Percentiles rank a stretch among this genome's conserved stretches.
Evolutionary conservation across 352 stramenopile genomes (phyloP).

Genomic region (Pythium apleroticum): DNA sequence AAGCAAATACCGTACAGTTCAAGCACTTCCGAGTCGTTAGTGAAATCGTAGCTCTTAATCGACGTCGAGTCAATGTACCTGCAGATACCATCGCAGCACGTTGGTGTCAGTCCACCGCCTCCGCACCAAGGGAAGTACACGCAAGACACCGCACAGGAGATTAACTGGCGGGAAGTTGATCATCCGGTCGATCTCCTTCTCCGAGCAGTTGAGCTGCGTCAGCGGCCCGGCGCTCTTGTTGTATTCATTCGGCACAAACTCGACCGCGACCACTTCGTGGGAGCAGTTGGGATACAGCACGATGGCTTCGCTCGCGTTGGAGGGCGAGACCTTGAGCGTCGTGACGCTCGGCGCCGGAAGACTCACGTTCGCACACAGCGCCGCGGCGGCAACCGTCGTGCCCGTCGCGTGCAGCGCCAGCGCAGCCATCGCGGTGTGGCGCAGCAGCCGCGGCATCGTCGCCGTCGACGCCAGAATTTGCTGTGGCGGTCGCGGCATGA

Average conservation of each 20-base stretch:
- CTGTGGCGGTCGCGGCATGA: no score
- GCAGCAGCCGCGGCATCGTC: not conserved
- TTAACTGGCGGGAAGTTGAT: slow-evolving; percentile 2
- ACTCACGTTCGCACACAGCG: not conserved
- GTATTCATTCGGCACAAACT: slow-evolving; percentile 1
- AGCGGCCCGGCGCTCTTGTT: not conserved
- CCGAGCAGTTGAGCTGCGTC: slow-evolving; percentile 5
- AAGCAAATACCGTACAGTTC: not conserved
- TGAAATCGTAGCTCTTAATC: slow-evolving; percentile 3
- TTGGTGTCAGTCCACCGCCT: not conserved
- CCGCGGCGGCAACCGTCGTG: not conserved
- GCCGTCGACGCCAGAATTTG: no score
- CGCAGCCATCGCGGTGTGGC: not conserved
- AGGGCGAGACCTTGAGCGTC: slow-evolving; percentile 25
- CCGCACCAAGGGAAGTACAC: not conserved
- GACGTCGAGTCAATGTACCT: slow-evolving; percentile 6
- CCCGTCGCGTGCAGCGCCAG: not conserved
- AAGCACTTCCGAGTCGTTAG: slow-evolving; percentile 1
- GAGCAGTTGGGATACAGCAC: slow-evolving; percentile 26
- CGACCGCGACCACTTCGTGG: not conserved
- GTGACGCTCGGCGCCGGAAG: not conserved
- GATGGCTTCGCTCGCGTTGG: slow-evolving; percentile 25
- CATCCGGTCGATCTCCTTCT: slow-evolving; percentile 4
- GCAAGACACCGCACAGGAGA: not conserved
- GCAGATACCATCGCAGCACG: not conserved